Evolutionary conservation across 495 filamentous ascomycete genomes (phyloP).

Genomic region (Hypoxylon fragiforme): DNA sequence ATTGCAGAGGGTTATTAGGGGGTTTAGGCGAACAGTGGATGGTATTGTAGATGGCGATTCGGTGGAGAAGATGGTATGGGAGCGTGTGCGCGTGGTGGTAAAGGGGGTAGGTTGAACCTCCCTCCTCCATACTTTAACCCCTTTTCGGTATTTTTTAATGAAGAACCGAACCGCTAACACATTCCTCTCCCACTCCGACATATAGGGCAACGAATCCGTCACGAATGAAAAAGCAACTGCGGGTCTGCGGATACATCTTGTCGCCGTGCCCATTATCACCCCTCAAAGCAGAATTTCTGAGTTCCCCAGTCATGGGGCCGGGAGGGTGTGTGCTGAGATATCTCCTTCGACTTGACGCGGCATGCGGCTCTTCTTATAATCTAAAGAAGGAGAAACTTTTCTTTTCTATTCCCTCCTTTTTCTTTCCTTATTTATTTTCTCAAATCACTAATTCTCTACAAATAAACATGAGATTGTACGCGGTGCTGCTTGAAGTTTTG

Average conservation of each 20-base stretch:
- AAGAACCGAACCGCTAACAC: not conserved
- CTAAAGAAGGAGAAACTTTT: too few species aligned
- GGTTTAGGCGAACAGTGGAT: not conserved
- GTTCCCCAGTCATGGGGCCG: slow-evolving; percentile 27
- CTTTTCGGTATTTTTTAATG: not conserved
- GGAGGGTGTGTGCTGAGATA: slow-evolving; percentile 3
- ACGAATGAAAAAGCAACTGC: slow-evolving; percentile 9
- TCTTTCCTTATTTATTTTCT: too few species aligned
- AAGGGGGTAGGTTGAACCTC: slow-evolving; percentile 22
- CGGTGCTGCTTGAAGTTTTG: too few species aligned
- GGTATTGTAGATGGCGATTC: not conserved
- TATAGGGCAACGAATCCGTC: slow-evolving; percentile 8
- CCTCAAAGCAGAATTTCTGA: slow-evolving; percentile 15
- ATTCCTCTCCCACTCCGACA: not conserved
- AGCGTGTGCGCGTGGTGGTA: slow-evolving; percentile 16
- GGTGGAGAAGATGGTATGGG: slow-evolving; percentile 7
- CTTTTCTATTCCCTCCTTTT: too few species aligned
- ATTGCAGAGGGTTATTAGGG: slow-evolving; percentile 9
- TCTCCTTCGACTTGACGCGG: not conserved
- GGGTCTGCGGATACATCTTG: slow-evolving; percentile 21
- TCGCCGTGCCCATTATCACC: slow-evolving; percentile 12
- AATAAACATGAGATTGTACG: too few species aligned
- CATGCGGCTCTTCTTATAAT: too few species aligned
- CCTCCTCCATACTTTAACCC: not conserved
- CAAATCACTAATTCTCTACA: too few species aligned